Evolutionary conservation across 2,329 filamentous ascomycete species (phyloP).

Genomic region (Leptoxyphium fumago): DNA sequence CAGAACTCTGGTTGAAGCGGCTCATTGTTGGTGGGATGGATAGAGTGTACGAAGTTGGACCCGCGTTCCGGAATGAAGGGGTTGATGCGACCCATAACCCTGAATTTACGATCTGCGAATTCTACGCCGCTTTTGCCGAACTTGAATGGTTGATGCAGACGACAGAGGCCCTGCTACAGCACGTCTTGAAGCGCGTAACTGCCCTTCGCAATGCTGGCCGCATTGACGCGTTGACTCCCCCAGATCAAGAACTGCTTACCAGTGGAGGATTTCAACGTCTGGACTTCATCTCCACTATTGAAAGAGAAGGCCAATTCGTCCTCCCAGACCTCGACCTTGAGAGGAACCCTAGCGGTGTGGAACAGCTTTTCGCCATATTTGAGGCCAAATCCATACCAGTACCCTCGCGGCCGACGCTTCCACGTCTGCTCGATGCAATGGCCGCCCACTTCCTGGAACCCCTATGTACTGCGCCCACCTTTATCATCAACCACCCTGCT

Average conservation of each 20-base stretch:
- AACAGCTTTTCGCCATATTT: conserved; percentile 43
- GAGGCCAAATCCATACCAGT: conserved; percentile 31
- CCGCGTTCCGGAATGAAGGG: conserved; percentile 79
- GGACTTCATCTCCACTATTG: conserved; percentile 70
- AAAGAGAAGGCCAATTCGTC: conserved; percentile 47
- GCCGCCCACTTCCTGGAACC: conserved; percentile 66
- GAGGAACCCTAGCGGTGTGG: conserved; percentile 24
- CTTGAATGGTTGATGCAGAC: conserved; percentile 58
- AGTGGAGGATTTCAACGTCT: conserved; percentile 45
- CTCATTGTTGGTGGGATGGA: conserved; percentile 80
- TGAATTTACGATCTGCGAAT: conserved; percentile 95
- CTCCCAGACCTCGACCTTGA: conserved; percentile 45
- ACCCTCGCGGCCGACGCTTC: conserved; percentile 41
- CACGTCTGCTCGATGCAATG: conserved; percentile 68
- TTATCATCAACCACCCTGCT: conserved; percentile 79
- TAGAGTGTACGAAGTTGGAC: conserved; percentile 82
- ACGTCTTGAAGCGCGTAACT: conserved; percentile 7
- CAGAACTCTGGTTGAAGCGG: conserved; percentile 89
- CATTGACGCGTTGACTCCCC: neutral
- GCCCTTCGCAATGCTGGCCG: conserved; percentile 32
- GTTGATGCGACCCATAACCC: conserved; percentile 87
- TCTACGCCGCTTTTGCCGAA: conserved; percentile 76
- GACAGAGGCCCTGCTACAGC: conserved; percentile 54
- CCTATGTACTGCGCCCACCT: conserved; percentile 55
- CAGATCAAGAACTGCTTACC: conserved; percentile 27